A percentile compares a stretch with the other conserved stretches of the same genome.
Evolutionary conservation across 441 rosid genomes (phyloP).

Genomic region (Euphorbia schlechtendalii): DNA sequence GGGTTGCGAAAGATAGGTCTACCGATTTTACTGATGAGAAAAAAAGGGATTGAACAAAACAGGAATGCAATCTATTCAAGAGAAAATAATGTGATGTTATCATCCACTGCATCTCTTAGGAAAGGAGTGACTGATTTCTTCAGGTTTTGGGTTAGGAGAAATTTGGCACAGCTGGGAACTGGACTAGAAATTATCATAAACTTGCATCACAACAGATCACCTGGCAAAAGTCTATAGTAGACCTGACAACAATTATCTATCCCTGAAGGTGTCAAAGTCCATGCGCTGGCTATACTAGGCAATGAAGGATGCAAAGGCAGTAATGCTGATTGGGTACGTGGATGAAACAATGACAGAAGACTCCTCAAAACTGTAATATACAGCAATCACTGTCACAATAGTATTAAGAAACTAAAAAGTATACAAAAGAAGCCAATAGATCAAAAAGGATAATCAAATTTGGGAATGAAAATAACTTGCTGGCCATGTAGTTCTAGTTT

Average conservation of each 20-base stretch:
- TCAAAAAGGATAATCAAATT: background rate
- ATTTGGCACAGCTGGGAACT: background rate
- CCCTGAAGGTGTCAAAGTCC: background rate
- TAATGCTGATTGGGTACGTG: background rate
- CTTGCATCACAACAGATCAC: background rate
- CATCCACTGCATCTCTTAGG: slow-evolving; percentile 35
- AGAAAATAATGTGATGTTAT: slow-evolving; percentile 13
- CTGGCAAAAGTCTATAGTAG: background rate
- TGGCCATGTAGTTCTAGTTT: background rate
- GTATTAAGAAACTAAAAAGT: background rate
- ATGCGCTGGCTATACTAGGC: background rate
- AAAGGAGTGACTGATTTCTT: background rate
- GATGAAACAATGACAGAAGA: background rate
- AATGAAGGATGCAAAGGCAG: background rate
- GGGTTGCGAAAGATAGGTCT: slow-evolving; percentile 4
- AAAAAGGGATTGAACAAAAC: slow-evolving; percentile 18
- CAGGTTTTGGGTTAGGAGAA: background rate
- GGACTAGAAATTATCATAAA: background rate
- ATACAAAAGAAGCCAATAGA: background rate
- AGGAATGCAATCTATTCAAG: slow-evolving; percentile 11
- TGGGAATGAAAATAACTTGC: background rate
- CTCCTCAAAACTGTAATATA: background rate
- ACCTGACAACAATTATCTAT: background rate
- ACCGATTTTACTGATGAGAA: slow-evolving; percentile 26
- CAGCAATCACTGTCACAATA: background rate